Evolutionary conservation across 2,329 filamentous ascomycete species (phyloP).

Genomic region (Claviceps africana): DNA sequence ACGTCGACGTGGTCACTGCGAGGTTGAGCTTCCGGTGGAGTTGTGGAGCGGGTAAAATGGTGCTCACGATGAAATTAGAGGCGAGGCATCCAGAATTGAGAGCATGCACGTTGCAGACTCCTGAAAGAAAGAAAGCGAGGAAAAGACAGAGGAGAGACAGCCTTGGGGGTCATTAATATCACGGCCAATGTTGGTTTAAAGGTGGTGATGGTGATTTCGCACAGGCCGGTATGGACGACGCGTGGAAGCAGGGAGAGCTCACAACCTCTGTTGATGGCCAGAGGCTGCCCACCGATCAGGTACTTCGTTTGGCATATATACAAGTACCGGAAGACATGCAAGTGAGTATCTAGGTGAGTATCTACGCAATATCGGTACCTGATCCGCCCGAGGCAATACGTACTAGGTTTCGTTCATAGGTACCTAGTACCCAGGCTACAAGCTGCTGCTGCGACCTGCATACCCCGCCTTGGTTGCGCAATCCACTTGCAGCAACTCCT

Average conservation of each 20-base stretch:
- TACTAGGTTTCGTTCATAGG: too few species aligned
- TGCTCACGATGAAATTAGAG: not conserved
- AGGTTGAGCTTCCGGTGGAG: conserved; percentile 4
- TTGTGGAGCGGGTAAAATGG: not conserved
- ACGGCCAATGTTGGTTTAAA: not conserved
- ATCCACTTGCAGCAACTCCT: not conserved
- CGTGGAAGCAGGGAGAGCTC: conserved; percentile 18
- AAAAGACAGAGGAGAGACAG: not conserved
- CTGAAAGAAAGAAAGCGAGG: not conserved
- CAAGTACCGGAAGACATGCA: too few species aligned
- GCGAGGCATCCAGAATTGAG: not conserved
- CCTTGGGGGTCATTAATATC: not conserved
- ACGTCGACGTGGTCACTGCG: conserved; percentile 6
- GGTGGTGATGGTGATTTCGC: not conserved
- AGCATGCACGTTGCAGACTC: not conserved
- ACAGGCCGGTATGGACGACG: conserved; percentile 8
- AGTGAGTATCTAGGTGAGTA: too few species aligned
- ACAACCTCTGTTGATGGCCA: not conserved
- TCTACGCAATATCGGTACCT: too few species aligned
- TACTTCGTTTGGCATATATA: too few species aligned
- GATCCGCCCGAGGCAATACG: not conserved
- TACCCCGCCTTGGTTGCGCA: not conserved
- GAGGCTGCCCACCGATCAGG: too few species aligned
- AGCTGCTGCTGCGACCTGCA: not conserved
- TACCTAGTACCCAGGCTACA: too few species aligned